Conservation (phyloP, 352 stramenopile species). For the Phytophthora pseudosyringae region DNA sequence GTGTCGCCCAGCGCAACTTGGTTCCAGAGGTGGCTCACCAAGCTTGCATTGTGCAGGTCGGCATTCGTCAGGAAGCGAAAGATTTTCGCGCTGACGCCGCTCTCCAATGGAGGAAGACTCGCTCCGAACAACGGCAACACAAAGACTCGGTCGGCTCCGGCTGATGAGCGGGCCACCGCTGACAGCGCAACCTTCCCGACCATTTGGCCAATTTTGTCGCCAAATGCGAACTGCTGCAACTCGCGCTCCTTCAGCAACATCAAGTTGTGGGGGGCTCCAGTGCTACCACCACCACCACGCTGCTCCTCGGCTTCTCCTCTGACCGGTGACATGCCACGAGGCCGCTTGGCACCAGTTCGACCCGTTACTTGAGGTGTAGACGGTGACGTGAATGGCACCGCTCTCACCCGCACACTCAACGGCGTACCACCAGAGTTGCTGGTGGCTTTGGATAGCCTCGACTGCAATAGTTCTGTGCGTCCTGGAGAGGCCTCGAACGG, state of each 20-base stretch:
- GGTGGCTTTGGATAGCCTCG: constrained; percentile 34
- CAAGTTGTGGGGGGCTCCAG: not conserved
- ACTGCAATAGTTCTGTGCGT: constrained; percentile 58
- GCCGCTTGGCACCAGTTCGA: constrained; percentile 18
- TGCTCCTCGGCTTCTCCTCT: constrained; percentile 24
- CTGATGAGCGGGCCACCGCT: constrained; percentile 25
- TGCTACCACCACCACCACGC: constrained; percentile 1
- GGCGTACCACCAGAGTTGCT: not conserved
- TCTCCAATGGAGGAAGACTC: constrained; percentile 64
- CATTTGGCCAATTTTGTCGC: constrained; percentile 3
- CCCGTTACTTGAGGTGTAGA: constrained; percentile 26
- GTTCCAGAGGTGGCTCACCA: constrained; percentile 88
- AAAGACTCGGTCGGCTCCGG: constrained; percentile 43
- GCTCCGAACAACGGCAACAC: constrained; percentile 81
- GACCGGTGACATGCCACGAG: constrained; percentile 31
- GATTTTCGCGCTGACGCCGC: constrained; percentile 62
- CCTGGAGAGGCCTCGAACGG: constrained; percentile 66
- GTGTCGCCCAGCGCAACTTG: constrained; percentile 72
- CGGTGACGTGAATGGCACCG: constrained; percentile 22
- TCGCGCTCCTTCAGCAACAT: constrained; percentile 20
- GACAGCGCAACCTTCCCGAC: constrained; percentile 29
- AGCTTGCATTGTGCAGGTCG: constrained; percentile 84
- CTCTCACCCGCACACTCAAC: constrained; percentile 31
- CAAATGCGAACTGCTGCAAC: constrained; percentile 15
- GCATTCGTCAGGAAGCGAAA: constrained; percentile 77